Evolutionary conservation across 1,284 basidiomycete species (phyloP).

Genomic region (Ustilago trichophora): DNA sequence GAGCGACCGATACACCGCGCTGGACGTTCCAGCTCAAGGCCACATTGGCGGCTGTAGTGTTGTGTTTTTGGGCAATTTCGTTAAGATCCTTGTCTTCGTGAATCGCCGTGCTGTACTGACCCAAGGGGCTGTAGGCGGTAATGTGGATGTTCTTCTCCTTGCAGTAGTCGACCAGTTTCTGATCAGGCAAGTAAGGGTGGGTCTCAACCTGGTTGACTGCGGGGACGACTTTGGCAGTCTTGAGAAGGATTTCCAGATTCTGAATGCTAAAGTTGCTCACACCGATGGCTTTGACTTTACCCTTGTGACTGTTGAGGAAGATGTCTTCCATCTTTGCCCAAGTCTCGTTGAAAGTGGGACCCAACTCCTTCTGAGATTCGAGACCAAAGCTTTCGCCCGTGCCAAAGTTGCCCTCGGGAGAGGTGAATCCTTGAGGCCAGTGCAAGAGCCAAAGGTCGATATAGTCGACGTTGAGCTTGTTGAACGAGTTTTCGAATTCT

Average conservation of each 20-base stretch:
- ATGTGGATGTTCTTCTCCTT: constrained; percentile 76
- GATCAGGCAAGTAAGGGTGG: constrained; percentile 68
- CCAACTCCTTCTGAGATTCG: constrained; percentile 32
- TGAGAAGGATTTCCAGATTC: constrained; percentile 47
- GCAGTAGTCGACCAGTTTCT: constrained; percentile 76
- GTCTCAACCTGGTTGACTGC: constrained; percentile 60
- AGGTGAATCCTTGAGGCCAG: constrained; percentile 47
- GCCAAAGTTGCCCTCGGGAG: constrained; percentile 3
- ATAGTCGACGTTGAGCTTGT: constrained; percentile 77
- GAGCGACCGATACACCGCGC: constrained; percentile 66
- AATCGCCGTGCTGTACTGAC: constrained; percentile 79
- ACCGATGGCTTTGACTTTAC: constrained; percentile 71
- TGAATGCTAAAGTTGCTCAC: constrained; percentile 67
- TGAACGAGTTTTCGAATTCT: constrained; percentile 77
- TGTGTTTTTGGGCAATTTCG: constrained; percentile 73
- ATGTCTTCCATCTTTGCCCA: constrained; percentile 62
- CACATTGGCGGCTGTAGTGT: constrained; percentile 73
- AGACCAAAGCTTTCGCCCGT: constrained; percentile 13
- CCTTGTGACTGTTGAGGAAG: constrained; percentile 54
- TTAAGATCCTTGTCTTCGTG: constrained; percentile 75
- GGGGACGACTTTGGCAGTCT: constrained; percentile 51
- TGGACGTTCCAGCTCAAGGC: constrained; percentile 78
- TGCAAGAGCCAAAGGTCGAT: constrained; percentile 68
- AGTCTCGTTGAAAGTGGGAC: constrained; percentile 47
- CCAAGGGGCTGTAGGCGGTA: constrained; percentile 85